These are phyloP conservation scores for Phaeomoniella chlamydospora DNA, from an alignment of 2,329 filamentous ascomycete species.

Conservation along the genomic window DNA sequence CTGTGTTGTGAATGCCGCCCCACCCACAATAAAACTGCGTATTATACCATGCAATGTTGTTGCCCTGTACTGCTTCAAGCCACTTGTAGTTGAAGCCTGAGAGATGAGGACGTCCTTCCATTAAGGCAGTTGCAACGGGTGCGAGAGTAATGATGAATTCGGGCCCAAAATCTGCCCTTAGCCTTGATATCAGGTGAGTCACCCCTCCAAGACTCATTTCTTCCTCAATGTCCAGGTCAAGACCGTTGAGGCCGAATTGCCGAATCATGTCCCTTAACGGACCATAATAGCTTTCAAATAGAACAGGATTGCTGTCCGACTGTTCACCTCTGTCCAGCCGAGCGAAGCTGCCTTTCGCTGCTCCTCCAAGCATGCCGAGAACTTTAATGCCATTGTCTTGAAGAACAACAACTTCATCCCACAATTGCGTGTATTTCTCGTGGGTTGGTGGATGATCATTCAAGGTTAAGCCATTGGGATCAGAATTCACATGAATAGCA, in stretches of 20 bases:
- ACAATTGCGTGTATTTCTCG: slow-evolving; percentile 54
- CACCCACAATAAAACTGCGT: slow-evolving; percentile 89
- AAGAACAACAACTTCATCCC: slow-evolving; percentile 60
- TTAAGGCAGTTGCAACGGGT: slow-evolving; percentile 63
- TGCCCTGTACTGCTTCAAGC: slow-evolving; percentile 53
- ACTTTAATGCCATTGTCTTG: slow-evolving; percentile 64
- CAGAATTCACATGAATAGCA: slow-evolving; percentile 67
- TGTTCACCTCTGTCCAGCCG: slow-evolving; percentile 31
- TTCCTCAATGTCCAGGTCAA: slow-evolving; percentile 75
- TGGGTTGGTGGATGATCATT: slow-evolving; percentile 66
- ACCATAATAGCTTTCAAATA: slow-evolving; percentile 59
- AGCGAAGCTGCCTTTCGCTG: slow-evolving; percentile 59
- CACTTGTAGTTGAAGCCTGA: slow-evolving; percentile 71
- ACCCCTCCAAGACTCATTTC: slow-evolving; percentile 52
- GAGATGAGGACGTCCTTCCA: slow-evolving; percentile 43
- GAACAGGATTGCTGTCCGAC: slow-evolving; percentile 6
- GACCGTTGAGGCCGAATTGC: slow-evolving; percentile 46
- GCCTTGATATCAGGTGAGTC: slow-evolving; percentile 51
- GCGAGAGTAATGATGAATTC: slow-evolving; percentile 67
- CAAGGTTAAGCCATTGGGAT: slow-evolving; percentile 53
- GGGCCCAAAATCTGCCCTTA: slow-evolving; percentile 35
- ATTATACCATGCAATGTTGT: slow-evolving; percentile 72
- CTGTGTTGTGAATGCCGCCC: slow-evolving; percentile 46
- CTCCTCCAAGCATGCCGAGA: slow-evolving; percentile 76
- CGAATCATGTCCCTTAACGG: slow-evolving; percentile 54